Evolutionary conservation across 306 rosid species (phyloP).

Genomic region (Oxytropis ochrocephala): DNA sequence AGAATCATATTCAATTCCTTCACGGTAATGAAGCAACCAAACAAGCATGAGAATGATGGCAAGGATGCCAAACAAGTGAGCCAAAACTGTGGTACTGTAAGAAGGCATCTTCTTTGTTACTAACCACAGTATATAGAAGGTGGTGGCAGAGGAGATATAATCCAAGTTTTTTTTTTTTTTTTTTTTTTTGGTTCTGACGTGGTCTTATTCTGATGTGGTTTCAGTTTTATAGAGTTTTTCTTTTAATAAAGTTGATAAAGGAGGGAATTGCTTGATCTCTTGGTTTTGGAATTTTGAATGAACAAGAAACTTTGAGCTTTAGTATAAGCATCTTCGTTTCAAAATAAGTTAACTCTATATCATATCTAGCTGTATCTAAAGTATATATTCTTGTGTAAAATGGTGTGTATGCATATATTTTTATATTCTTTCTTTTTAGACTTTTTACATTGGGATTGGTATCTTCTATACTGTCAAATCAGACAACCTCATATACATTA

Average conservation of each 20-base stretch:
- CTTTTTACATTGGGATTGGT: too few species aligned
- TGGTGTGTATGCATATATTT: neutral
- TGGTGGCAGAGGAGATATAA: neutral
- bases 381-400: slow-evolving; percentile 23
- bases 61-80: slow-evolving; percentile 67
- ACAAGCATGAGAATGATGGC: slow-evolving; percentile 64
- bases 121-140: neutral
- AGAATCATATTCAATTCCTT: slow-evolving; percentile 69
- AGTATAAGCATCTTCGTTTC: slow-evolving; percentile 24
- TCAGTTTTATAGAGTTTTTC: slow-evolving; percentile 30
- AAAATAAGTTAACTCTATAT: slow-evolving; percentile 4
- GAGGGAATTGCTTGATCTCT: slow-evolving; percentile 55
- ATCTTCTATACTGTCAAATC: too few species aligned
- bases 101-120: neutral
- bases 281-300: slow-evolving; percentile 67
- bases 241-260: slow-evolving; percentile 24
- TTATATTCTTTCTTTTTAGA: too few species aligned
- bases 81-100: slow-evolving; percentile 33
- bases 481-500: too few species aligned
- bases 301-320: slow-evolving; percentile 41
- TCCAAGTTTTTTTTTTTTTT: neutral
- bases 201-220: neutral
- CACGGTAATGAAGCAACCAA: slow-evolving; percentile 82
- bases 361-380: neutral
- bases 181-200: slow-evolving; percentile 14